phyloP scores from a whole-genome alignment of 805 yeast species.

The Wickerhamomyces xylosicus region DNA sequence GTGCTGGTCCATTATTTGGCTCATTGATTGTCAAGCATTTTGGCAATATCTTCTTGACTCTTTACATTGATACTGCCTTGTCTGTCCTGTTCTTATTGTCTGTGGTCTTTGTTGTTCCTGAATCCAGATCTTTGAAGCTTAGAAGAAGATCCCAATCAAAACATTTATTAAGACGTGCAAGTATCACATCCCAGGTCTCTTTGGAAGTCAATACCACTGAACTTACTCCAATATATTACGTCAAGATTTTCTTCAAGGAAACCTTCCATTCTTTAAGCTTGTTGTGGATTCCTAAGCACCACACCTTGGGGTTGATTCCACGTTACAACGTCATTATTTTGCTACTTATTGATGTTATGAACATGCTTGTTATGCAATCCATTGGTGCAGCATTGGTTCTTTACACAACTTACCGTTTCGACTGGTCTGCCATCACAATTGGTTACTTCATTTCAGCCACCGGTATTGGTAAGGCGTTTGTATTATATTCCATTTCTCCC shows the following conservation, averaged over 20 bases:
- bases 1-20: slow-evolving; percentile 55
- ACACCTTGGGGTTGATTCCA: slow-evolving; percentile 22
- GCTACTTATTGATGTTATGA: slow-evolving; percentile 34
- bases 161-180: slow-evolving; percentile 20
- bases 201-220: background rate
- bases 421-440: slow-evolving; percentile 43
- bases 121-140: slow-evolving; percentile 50
- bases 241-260: background rate
- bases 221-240: background rate
- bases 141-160: slow-evolving; percentile 38
- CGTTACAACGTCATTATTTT: slow-evolving; percentile 39
- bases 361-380: slow-evolving; percentile 29
- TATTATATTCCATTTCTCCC: slow-evolving; percentile 44
- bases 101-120: slow-evolving; percentile 37
- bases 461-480: slow-evolving; percentile 38
- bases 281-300: slow-evolving; percentile 39
- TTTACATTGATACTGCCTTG: slow-evolving; percentile 20
- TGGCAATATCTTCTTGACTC: slow-evolving; percentile 20
- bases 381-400: slow-evolving; percentile 33
- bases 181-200: slow-evolving; percentile 20
- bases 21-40: slow-evolving; percentile 25
- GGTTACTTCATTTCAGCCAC: slow-evolving; percentile 45
- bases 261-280: slow-evolving; percentile 35
- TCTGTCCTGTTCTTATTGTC: slow-evolving; percentile 25
- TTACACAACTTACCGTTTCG: slow-evolving; percentile 41